A percentile compares a stretch with the other conserved stretches of the same genome.
phyloP scores from a whole-genome alignment of 257 asterid genomes.

The Solanum habrochaites region DNA sequence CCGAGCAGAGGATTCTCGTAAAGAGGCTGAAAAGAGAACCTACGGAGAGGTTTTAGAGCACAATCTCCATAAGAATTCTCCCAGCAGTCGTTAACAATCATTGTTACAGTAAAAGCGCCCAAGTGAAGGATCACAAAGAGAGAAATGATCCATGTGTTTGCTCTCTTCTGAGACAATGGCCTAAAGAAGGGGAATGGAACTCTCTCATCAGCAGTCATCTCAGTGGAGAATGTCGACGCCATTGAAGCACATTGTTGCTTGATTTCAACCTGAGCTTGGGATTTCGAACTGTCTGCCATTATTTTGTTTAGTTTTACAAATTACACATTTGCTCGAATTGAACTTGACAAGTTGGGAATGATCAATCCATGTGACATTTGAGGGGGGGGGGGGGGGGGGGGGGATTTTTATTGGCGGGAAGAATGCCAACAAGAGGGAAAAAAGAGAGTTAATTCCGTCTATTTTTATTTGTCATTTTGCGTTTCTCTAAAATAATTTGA shows the following conservation, averaged over 20 bases:
- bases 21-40: slow-evolving; percentile 78
- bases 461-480: too few relatives aligned
- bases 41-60: slow-evolving; percentile 42
- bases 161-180: slow-evolving; percentile 50
- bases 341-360: background rate
- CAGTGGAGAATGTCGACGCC: slow-evolving; percentile 25
- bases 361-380: background rate
- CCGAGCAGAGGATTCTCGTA: slow-evolving; percentile 78
- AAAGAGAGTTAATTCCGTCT: too few relatives aligned
- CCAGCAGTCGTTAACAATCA: slow-evolving; percentile 73
- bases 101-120: slow-evolving; percentile 48
- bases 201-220: slow-evolving; percentile 35
- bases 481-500: rapidly evolving
- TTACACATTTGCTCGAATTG: background rate
- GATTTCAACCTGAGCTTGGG: slow-evolving; percentile 28
- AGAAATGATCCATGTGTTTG: slow-evolving; percentile 67
- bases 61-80: slow-evolving; percentile 53
- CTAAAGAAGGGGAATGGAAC: slow-evolving; percentile 63
- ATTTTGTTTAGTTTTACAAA: background rate
- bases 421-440: too few relatives aligned
- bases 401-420: background rate
- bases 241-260: background rate
- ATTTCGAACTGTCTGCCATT: slow-evolving; percentile 10
- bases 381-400: background rate
- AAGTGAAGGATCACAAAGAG: slow-evolving; percentile 61